Evolutionary conservation across 345 rosid species (phyloP).

Genomic region (Kandelia obovata): DNA sequence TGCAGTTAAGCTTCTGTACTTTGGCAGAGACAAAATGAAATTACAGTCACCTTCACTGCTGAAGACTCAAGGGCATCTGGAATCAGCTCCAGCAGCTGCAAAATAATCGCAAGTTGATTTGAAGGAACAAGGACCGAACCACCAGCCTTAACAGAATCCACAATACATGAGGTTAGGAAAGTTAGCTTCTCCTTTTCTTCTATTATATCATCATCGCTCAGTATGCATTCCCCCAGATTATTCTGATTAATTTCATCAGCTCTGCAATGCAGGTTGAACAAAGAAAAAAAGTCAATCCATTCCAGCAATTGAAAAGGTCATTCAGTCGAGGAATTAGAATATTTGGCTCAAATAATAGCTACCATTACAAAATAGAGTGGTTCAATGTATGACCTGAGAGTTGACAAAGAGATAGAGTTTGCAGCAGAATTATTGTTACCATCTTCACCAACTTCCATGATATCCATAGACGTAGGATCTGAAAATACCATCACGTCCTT

Average conservation of each 20-base stretch:
- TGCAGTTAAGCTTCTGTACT: neutral
- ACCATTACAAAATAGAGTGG: too few relatives aligned
- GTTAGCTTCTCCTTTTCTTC: slow-evolving; percentile 69
- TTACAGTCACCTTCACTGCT: slow-evolving; percentile 34
- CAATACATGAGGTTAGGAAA: slow-evolving; percentile 57
- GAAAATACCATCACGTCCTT: slow-evolving; percentile 59
- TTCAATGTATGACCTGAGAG: slow-evolving; percentile 39
- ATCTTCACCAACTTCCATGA: slow-evolving; percentile 32
- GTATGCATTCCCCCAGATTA: slow-evolving; percentile 35
- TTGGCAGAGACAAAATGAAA: neutral
- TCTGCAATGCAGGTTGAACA: slow-evolving; percentile 18
- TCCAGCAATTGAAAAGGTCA: too few relatives aligned
- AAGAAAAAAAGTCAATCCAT: slow-evolving; percentile 9
- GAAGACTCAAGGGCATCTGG: slow-evolving; percentile 48
- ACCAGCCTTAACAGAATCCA: slow-evolving; percentile 62
- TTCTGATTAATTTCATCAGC: slow-evolving; percentile 30
- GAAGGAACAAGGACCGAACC: slow-evolving; percentile 74
- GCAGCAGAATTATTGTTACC: slow-evolving; percentile 17
- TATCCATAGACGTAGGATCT: slow-evolving; percentile 42
- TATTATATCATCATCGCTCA: slow-evolving; percentile 36
- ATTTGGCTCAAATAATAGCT: too few relatives aligned
- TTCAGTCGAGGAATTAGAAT: too few relatives aligned
- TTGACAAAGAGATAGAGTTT: slow-evolving; percentile 25
- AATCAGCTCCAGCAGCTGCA: slow-evolving; percentile 68
- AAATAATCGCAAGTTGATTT: slow-evolving; percentile 47